phyloP scores from a whole-genome alignment of 1,139 yeast species.

The Fermentozyma sake region DNA sequence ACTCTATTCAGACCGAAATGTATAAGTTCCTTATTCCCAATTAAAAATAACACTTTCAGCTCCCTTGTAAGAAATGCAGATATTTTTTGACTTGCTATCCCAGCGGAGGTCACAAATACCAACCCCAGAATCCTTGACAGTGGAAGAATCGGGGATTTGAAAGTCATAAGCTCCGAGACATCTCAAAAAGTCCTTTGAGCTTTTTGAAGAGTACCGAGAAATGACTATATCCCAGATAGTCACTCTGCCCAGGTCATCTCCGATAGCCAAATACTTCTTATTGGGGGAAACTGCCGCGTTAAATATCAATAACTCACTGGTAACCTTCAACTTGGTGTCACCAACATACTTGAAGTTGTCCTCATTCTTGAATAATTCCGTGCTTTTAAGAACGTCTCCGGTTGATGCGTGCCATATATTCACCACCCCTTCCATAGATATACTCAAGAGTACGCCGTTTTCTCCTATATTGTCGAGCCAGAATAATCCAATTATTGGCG shows the following conservation, averaged over 20 bases:
- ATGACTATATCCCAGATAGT: conserved; percentile 46
- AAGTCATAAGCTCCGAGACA: conserved; percentile 23
- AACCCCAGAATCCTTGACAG: conserved; percentile 9
- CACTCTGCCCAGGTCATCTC: conserved; percentile 58
- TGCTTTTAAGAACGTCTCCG: conserved; percentile 27
- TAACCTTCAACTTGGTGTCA: conserved; percentile 25
- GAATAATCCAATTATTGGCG: conserved; percentile 50
- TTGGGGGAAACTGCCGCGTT: conserved; percentile 51
- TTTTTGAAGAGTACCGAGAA: conserved; percentile 9
- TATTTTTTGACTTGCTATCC: conserved; percentile 29
- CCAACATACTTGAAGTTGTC: conserved; percentile 19
- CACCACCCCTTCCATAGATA: conserved; percentile 67
- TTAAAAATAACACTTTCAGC: conserved; percentile 34
- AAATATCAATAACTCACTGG: conserved; percentile 51
- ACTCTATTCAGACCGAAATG: too few species aligned
- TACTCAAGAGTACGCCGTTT: conserved; percentile 24
- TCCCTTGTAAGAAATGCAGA: conserved; percentile 43
- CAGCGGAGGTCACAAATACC: conserved; percentile 43
- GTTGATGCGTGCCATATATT: conserved; percentile 61
- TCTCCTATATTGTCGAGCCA: conserved; percentile 41
- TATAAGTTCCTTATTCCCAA: conserved; percentile 12
- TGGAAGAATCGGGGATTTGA: conserved; percentile 8
- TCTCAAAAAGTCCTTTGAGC: conserved; percentile 11
- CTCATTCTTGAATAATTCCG: conserved; percentile 20
- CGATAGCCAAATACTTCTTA: conserved; percentile 49